A percentile compares a stretch with the other conserved stretches of the same genome.
Evolutionary conservation across 331 rosid species (phyloP).

Genomic region (Phaseolus coccineus): DNA sequence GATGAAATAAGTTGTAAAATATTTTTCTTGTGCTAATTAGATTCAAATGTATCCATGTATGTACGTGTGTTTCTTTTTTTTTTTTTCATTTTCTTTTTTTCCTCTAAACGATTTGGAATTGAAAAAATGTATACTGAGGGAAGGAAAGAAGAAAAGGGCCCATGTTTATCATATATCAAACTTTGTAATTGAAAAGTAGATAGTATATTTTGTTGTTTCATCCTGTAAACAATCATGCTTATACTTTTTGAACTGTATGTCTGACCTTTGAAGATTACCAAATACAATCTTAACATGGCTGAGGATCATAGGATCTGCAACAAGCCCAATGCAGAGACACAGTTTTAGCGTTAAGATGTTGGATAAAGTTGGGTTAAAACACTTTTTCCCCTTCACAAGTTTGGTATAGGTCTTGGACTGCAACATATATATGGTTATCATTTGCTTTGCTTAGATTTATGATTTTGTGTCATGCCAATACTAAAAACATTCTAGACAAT

Average conservation of each 20-base stretch:
- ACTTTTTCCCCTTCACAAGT: background rate
- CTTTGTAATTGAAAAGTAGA: background rate
- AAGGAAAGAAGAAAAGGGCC: background rate
- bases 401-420: background rate
- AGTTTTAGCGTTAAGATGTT: background rate
- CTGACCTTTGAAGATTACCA: background rate
- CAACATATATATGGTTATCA: background rate
- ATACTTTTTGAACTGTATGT: background rate
- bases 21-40: background rate
- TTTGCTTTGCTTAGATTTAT: background rate
- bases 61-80: background rate
- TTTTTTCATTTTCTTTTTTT: background rate
- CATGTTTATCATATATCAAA: background rate
- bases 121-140: background rate
- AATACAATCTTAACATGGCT: background rate
- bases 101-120: background rate
- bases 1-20: constrained; percentile 18
- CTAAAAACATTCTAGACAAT: background rate
- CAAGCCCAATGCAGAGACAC: background rate
- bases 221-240: background rate
- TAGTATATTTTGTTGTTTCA: background rate
- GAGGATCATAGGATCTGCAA: background rate
- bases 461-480: background rate
- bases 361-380: background rate
- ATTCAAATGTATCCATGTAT: background rate